Base-by-base conservation (phyloP, 441 rosid genomes). In the Cnidoscolus chayamansa region DNA sequence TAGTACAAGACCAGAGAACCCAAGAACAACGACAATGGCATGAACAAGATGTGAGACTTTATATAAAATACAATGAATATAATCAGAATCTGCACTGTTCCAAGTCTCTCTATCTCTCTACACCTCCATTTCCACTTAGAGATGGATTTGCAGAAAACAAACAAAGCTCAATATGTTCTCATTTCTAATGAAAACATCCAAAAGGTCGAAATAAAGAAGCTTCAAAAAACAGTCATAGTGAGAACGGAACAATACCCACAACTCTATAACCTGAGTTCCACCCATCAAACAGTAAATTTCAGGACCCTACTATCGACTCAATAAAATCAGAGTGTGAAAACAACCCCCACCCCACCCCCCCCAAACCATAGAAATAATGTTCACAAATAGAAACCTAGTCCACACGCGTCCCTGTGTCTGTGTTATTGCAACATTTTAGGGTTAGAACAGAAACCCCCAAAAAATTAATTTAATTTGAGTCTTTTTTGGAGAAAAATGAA, bases 131-230 rank as follows among this genome's bases (percentile, higher is more conserved):
- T 81, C 83, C 62, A 61, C 69, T 32, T 55, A 74, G 79, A 81
- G 87, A 87, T 76, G 88, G 85, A 77, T 82, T 83, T 76, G 82
- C 83, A 79, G 76, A 78, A 32, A 60, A 48, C 9, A 76, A 54
- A 48, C 25, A 65, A 63, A 25, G 50, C 81, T 83, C 80, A 83
- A 48, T 40, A 78, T 82, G 78, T 81, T 77, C 84, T 76, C 83
- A 81, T 80, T 25, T 25, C 25, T 25, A 61, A 54, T 35, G 45
- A 53, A 63, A 3, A 65, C 40, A 17, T 49, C 25, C 25, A 25
- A 66, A 43, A 65, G 25, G 25, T 25, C 25, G 25, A 25, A 25
- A 25, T 25, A 25, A 25, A 25, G 32, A 54, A 57, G 25, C 67
- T 19, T 67, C 54, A 47, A 54, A 45, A 30, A 17, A 65, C 6